phyloP scores from a whole-genome alignment of 176 grass and related monocot genomes.

The Paspalum vaginatum region DNA sequence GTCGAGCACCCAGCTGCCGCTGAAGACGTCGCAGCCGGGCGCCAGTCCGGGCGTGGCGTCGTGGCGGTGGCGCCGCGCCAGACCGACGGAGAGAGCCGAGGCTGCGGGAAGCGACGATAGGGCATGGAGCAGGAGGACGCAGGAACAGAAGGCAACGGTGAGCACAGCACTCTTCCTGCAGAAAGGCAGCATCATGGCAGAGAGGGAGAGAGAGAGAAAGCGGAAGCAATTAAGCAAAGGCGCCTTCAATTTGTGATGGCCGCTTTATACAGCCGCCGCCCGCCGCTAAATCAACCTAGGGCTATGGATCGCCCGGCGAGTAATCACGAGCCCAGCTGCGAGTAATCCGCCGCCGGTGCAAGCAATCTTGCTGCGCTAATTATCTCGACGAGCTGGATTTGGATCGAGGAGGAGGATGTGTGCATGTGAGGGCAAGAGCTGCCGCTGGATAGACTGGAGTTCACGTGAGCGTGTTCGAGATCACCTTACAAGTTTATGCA shows the following conservation, averaged over 20 bases:
- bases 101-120: constrained; percentile 29
- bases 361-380: not conserved
- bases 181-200: constrained; percentile 28
- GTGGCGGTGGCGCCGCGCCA: constrained; percentile 36
- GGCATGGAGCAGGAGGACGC: constrained; percentile 25
- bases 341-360: not conserved
- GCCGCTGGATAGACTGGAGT: not conserved
- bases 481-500: constrained; percentile 2
- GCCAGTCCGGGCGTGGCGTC: constrained; percentile 33
- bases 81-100: constrained; percentile 32
- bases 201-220: not conserved
- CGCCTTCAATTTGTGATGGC: not conserved
- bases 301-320: not conserved
- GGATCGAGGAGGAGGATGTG: not conserved
- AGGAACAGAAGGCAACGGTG: constrained; percentile 15
- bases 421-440: constrained; percentile 47
- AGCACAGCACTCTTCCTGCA: constrained; percentile 9
- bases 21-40: constrained; percentile 69
- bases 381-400: not conserved
- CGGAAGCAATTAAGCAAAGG: not conserved
- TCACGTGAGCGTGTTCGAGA: constrained; percentile 46
- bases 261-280: constrained; percentile 16
- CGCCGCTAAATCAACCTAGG: not conserved
- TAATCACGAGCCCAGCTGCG: constrained; percentile 10
- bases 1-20: constrained; percentile 74